These are phyloP conservation scores for Flaveria trinervia DNA, from an alignment of 129 eudicot genomes.

Conservation along the genomic window DNA sequence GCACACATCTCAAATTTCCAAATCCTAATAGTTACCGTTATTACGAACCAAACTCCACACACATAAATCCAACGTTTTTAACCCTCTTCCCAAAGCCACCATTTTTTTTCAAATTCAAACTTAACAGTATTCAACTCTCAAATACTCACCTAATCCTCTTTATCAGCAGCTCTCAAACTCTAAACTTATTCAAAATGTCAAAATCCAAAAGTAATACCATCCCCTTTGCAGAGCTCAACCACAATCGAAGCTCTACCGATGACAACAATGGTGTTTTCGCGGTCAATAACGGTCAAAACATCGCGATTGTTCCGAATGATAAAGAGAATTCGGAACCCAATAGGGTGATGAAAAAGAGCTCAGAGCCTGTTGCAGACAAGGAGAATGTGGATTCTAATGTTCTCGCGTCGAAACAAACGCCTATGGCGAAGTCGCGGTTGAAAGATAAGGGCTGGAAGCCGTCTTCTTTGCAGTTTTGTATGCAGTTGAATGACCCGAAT, in stretches of 20 bases:
- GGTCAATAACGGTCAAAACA: slow-evolving; percentile 26
- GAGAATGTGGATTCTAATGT: slow-evolving; percentile 47
- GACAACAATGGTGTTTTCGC: slow-evolving; percentile 18
- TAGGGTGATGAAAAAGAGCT: slow-evolving; percentile 7
- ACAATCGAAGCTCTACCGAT: slow-evolving; percentile 45
- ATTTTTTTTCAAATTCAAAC: slow-evolving; percentile 44
- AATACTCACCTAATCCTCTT: background rate
- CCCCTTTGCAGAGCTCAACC: slow-evolving; percentile 66
- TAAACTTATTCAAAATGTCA: slow-evolving; percentile 40
- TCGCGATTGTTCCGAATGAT: slow-evolving; percentile 6
- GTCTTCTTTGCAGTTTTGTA: slow-evolving; percentile 83
- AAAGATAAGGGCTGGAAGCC: slow-evolving; percentile 67
- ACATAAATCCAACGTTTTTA: slow-evolving; percentile 36
- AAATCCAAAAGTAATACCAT: slow-evolving; percentile 40
- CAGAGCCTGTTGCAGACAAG: slow-evolving; percentile 18
- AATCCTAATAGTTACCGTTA: slow-evolving; percentile 48
- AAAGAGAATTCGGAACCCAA: slow-evolving; percentile 54
- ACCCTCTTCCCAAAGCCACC: slow-evolving; percentile 32
- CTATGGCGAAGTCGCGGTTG: slow-evolving; percentile 35
- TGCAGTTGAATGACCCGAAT: slow-evolving; percentile 67
- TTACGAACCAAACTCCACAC: slow-evolving; percentile 26
- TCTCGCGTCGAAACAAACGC: slow-evolving; percentile 34
- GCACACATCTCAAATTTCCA: background rate
- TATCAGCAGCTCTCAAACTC: background rate
- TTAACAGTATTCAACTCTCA: background rate